phyloP scores from a whole-genome alignment of 306 rosid genomes.

The Dryas alaskensis region DNA sequence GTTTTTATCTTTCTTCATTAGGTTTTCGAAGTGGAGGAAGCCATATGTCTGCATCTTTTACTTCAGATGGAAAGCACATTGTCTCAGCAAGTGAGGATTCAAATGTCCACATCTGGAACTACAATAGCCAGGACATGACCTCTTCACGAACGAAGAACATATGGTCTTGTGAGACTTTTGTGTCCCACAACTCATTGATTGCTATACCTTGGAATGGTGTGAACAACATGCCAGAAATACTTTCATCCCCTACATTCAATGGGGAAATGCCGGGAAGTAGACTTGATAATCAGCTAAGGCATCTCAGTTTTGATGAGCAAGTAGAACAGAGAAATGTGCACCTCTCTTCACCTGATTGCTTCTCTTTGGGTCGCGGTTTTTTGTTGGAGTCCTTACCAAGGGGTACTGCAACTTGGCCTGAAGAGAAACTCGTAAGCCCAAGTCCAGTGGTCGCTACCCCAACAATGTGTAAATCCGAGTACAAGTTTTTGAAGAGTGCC shows the following conservation, averaged over 20 bases:
- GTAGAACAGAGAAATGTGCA: constrained; percentile 30
- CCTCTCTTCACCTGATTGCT: constrained; percentile 65
- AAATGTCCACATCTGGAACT: constrained; percentile 69
- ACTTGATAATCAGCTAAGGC: constrained; percentile 15
- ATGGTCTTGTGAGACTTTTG: constrained; percentile 63
- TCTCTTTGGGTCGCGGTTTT: constrained; percentile 55
- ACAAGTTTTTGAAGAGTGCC: constrained; percentile 68
- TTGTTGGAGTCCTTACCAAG: constrained; percentile 58
- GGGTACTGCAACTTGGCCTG: constrained; percentile 81
- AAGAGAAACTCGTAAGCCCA: constrained; percentile 53
- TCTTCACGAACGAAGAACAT: constrained; percentile 49
- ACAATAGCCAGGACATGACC: constrained; percentile 44
- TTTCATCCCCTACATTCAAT: constrained; percentile 42
- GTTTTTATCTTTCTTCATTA: constrained; percentile 19
- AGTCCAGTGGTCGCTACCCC: constrained; percentile 40
- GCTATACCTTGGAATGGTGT: constrained; percentile 87
- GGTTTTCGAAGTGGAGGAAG: constrained; percentile 61
- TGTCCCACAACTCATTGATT: constrained; percentile 53
- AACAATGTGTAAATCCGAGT: constrained; percentile 55
- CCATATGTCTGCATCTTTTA: constrained; percentile 71
- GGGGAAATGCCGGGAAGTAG: constrained; percentile 22
- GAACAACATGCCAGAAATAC: constrained; percentile 41
- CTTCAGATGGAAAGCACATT: constrained; percentile 76
- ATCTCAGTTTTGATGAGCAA: constrained; percentile 25
- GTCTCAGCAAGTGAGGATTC: constrained; percentile 71